Conservation (phyloP, 1,139 yeast species). For the Suhomyces bokatorum region DNA sequence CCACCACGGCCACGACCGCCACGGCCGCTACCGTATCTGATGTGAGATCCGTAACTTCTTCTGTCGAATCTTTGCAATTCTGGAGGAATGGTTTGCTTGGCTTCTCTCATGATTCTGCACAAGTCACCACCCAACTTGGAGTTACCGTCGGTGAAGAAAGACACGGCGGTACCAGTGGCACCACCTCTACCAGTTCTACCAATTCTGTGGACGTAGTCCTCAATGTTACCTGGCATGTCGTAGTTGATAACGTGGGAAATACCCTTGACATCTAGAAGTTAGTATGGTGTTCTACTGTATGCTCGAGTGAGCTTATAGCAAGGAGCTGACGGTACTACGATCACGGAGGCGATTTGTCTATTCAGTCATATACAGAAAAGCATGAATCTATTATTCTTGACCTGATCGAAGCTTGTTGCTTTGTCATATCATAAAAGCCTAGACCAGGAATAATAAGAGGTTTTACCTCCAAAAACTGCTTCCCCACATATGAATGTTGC, state of each 20-base stretch:
- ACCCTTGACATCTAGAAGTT: constrained; percentile 88
- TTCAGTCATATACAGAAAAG: constrained; percentile 18
- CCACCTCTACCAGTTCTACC: constrained; percentile 99
- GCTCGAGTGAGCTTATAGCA: not conserved
- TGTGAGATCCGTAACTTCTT: constrained; percentile 55
- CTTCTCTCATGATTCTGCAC: constrained; percentile 89
- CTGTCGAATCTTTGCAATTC: constrained; percentile 59
- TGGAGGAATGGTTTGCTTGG: constrained; percentile 82
- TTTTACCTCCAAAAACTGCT: constrained; percentile 12
- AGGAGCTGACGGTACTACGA: constrained; percentile 10
- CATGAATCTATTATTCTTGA: constrained; percentile 12
- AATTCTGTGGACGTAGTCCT: constrained; percentile 93
- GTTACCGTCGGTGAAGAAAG: constrained; percentile 89
- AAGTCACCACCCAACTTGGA: constrained; percentile 88
- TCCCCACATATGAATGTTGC: constrained; percentile 19
- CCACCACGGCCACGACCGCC: constrained; percentile 53
- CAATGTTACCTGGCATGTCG: constrained; percentile 97
- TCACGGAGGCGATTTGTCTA: constrained; percentile 14
- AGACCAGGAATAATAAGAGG: constrained; percentile 11
- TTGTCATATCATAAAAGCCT: not conserved
- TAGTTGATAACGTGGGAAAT: constrained; percentile 89
- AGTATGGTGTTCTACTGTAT: constrained; percentile 21
- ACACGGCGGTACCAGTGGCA: constrained; percentile 89
- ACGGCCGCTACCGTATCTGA: constrained; percentile 62
- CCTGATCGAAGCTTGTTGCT: constrained; percentile 8